These are phyloP conservation scores for Claviceps spartinae DNA, from an alignment of 2,329 filamentous ascomycete species.

Conservation along the genomic window DNA sequence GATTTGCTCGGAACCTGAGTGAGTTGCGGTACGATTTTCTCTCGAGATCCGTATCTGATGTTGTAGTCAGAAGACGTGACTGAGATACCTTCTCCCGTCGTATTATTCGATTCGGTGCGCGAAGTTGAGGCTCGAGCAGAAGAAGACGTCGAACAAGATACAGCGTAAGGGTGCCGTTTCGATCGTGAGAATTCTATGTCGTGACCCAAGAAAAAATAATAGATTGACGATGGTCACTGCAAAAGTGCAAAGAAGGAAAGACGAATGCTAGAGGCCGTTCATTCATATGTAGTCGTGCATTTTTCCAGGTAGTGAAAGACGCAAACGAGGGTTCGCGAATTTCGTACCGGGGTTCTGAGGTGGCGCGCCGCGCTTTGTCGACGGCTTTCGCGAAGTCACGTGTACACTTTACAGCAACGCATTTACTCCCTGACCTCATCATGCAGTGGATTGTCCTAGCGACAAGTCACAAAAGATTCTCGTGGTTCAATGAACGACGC, in stretches of 20 bases:
- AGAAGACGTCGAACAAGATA: constrained; percentile 15
- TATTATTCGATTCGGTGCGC: constrained; percentile 29
- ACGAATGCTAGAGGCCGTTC: neutral
- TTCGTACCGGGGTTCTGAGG: constrained; percentile 4
- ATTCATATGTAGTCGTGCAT: neutral
- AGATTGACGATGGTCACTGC: neutral
- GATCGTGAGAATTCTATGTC: constrained; percentile 17
- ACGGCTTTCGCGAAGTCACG: constrained; percentile 13
- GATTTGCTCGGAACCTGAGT: constrained; percentile 33
- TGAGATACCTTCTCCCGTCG: constrained; percentile 31
- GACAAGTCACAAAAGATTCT: neutral
- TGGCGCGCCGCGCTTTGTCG: constrained; percentile 6
- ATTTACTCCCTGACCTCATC: neutral
- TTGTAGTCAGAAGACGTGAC: constrained; percentile 26
- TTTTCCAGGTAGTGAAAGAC: neutral
- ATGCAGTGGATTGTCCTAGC: neutral
- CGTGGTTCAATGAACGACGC: neutral
- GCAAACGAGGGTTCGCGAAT: constrained; percentile 2
- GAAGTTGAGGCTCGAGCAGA: constrained; percentile 11
- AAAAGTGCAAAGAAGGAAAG: neutral
- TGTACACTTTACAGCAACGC: constrained; percentile 6
- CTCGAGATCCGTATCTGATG: constrained; percentile 13
- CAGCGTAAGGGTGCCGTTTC: constrained; percentile 15
- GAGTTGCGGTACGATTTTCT: constrained; percentile 24
- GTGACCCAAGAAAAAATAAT: constrained; percentile 9